Base-by-base conservation (phyloP, 331 rosid genomes). In the Malus hybrid region DNA sequence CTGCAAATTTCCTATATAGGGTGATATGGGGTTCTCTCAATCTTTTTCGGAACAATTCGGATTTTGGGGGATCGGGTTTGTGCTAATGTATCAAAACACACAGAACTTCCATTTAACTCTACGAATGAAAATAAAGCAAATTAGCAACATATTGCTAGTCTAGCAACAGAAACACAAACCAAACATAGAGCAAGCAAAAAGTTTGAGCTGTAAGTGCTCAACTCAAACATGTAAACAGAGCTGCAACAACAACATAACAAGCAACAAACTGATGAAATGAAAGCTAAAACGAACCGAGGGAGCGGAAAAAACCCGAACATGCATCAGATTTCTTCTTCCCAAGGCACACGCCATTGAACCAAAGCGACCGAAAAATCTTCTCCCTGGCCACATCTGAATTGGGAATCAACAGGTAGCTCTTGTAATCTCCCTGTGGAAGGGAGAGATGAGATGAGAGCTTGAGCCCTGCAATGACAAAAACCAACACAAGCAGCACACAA, bases 241-340 rank as follows among this genome's bases (percentile, higher is more conserved):
- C 46, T 14, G 64, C 48, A 14, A 56, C 48, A 71, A 32, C 42
- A 80, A 82, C 76, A 76, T 81, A 75, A 76, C 14, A 75, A 77
- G 75, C 63, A 62, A 62, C 44, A 56, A 80, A 80, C 84, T 76
- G 76, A 79, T 55, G 71, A 76, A 74, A 61, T 7, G 24, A 71
- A 71, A 65, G 59, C 60, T 67, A 33, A 29, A 85, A 77, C 78
- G 71, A 83, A 65, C 93, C 90, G 34, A 71, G 79, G 86, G 84
- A 87, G 71, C 50, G 80, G 78, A 28, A 73, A 80, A 75, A 86
- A 85, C 83, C 93, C 87, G 89, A 80, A 84, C 67, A 70, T 68
- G 76, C 44, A 72, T 76, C 86, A 85, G 86, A 81, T 77, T 80
- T 84, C 89, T 79, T 83, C 83, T 60, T 72, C 86, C 87, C 89